Evolutionary conservation across 352 stramenopile species (phyloP), one percentile per base, ranked within the genome.

Genomic region (Thraustochytrium sp.): DNA sequence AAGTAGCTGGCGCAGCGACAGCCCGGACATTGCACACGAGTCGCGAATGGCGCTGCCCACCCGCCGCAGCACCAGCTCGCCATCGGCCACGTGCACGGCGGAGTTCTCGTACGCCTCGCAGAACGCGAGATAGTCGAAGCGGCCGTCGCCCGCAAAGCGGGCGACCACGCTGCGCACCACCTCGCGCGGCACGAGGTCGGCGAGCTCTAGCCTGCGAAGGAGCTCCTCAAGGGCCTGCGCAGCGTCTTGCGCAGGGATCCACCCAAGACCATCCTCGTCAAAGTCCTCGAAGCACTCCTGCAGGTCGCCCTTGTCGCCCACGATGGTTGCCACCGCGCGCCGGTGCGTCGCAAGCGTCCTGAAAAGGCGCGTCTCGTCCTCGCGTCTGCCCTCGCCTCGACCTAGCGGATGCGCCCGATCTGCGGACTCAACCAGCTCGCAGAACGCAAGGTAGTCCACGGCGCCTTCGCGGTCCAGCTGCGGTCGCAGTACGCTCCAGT

Each of bases 91-190:
- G 51, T 53, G 31, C 0, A 80, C 31, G 0, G 68, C 68, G 8
- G 48, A 64, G 31, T 46, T n/a, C 11, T 64, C 31, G 34, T 48
- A 80, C 8, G 48, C 68, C 4, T 72, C 49, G 38, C 46, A 80
- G 34, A 80, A 80, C 26, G 68, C 48, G 26, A 80, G 31, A 36
- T 80, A 80, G 51, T 80, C 68, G n/a, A 80, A 46, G 21, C 26
- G 53, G 26, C 36, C 31, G 9, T 37, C 68, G 5, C 3, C 38
- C 23, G 53, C 44, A 18, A 29, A 51, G 5, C 53, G 13, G 9
- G 48, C 49, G 9, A 26, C 68, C 9, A 48, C 29, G 26, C 26
- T 64, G 11, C 48, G 53, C 23, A 80, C 18, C 21, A 65, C 11
- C 37, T 44, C 53, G 0, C 11, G 48, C 3, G 44, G 36, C 3